Base-by-base conservation (phyloP, 345 rosid genomes). In the Psidium guajava region DNA sequence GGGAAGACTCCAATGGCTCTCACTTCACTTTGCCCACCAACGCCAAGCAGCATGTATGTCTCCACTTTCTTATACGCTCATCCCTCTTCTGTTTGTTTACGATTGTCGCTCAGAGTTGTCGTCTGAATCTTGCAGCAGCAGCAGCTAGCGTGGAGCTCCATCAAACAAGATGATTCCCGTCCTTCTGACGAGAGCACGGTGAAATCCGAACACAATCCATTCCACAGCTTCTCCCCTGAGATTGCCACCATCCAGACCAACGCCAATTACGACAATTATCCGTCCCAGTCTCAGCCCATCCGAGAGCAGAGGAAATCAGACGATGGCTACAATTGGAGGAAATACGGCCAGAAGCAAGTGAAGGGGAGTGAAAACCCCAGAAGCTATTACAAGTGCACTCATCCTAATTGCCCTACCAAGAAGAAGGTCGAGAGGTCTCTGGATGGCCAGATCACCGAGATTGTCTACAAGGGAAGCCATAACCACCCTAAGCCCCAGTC, bases 241-340 rank as follows among this genome's bases (percentile, higher is more conserved):
- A 89, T 88, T 83, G 75, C 93, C 36, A 85, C 91, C 61, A 81
- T 89, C 50, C 95, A 92, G 83, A 86, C 86, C 85, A 86, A 87
- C 58, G 87, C 84, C 69, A 86, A 87, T 84, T 84, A 52, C 85
- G 88, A 87, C 6, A 87, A 85, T 32, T 83, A 83, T 22, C 96
- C 89, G 82, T 57, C 90, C 40, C 93, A 87, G 88, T 27, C 91
- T 61, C 93, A 87, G 89, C n/a, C 90, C 3, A 82, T 90, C 12
- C 91, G 93, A 86, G 97, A 90, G 85, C 91, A 88, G 84, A 92
- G 91, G 82, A 93, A 88, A 89, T 91, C 98, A 16, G 96, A 94
- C 13, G 99, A 95, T 87, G 99, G 99, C 47, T 96, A 93, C 89
- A 94, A 95, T 50, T 96, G 99, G 99, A 91, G 98, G n/a, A 96